phyloP scores from a whole-genome alignment of 805 yeast genomes.

The Grigorovia transvaalensis region DNA sequence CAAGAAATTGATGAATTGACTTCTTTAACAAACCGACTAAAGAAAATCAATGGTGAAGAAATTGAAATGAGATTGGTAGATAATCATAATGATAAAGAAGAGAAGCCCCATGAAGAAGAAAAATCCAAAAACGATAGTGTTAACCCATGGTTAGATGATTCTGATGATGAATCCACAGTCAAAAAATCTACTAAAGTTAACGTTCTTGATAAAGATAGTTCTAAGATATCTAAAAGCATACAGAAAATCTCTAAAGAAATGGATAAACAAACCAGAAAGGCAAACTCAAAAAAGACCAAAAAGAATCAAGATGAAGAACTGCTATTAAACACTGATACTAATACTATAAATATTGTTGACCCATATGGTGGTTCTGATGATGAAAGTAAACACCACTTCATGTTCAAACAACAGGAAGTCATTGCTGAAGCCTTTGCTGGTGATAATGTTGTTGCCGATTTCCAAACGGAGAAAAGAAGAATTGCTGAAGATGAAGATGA shows the following conservation, averaged over 20 bases:
- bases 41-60: conserved; percentile 6
- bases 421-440: conserved; percentile 94
- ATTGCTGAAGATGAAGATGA: conserved; percentile 72
- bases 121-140: conserved; percentile 17
- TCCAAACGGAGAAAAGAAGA: conserved; percentile 63
- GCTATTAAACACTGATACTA: conserved; percentile 32
- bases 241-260: conserved; percentile 34
- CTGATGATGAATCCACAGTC: conserved; percentile 20
- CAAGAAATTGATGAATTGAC: conserved; percentile 41
- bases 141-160: conserved; percentile 44
- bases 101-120: conserved; percentile 2
- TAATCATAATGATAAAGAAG: conserved; percentile 6
- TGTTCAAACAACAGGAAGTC: conserved; percentile 72
- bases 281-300: conserved; percentile 14
- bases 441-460: conserved; percentile 78
- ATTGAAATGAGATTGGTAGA: conserved; percentile 5
- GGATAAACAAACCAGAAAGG: conserved; percentile 6
- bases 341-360: conserved; percentile 46
- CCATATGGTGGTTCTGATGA: conserved; percentile 39
- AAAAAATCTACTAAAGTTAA: conserved; percentile 38
- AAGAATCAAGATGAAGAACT: conserved; percentile 32
- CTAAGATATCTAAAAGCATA: conserved; percentile 38
- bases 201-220: conserved; percentile 41
- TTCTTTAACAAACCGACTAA: conserved; percentile 35
- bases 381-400: conserved; percentile 32